phyloP scores from a whole-genome alignment of 1,284 basidiomycete genomes.

The Apiotrichum laibachii region DNA sequence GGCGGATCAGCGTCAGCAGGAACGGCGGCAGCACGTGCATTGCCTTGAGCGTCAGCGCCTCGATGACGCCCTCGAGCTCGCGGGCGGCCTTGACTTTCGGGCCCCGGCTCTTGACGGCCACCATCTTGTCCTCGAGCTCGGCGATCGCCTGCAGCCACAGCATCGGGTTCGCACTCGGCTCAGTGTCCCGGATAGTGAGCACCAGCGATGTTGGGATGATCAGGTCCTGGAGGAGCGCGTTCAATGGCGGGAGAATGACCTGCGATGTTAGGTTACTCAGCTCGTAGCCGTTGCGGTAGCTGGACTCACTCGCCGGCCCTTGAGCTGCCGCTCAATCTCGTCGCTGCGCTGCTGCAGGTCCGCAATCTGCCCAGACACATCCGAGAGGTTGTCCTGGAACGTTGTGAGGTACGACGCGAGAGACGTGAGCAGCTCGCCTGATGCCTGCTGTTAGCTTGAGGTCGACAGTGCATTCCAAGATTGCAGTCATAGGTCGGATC shows the following conservation, averaged over 20 bases:
- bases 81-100: constrained; percentile 72
- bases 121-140: constrained; percentile 74
- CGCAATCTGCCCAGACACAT: constrained; percentile 91
- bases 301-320: constrained; percentile 68
- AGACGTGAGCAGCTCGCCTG: constrained; percentile 67
- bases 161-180: constrained; percentile 62
- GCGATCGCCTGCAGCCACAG: constrained; percentile 76
- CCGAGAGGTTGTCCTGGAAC: constrained; percentile 88
- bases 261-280: constrained; percentile 43
- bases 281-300: not conserved
- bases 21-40: constrained; percentile 84
- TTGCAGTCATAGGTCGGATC: not conserved
- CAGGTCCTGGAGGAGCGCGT: constrained; percentile 73
- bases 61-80: constrained; percentile 75
- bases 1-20: constrained; percentile 76
- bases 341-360: constrained; percentile 86
- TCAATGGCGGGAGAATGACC: constrained; percentile 84
- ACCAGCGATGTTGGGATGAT: constrained; percentile 78
- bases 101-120: constrained; percentile 64
- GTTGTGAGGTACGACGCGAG: constrained; percentile 87
- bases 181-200: constrained; percentile 74
- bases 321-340: constrained; percentile 80
- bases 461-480: not conserved
- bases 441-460: constrained; percentile 33
- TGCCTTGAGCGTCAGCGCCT: constrained; percentile 80